Conservation (phyloP, 176 grass and related monocot species). For the Avena eriantha region DNA sequence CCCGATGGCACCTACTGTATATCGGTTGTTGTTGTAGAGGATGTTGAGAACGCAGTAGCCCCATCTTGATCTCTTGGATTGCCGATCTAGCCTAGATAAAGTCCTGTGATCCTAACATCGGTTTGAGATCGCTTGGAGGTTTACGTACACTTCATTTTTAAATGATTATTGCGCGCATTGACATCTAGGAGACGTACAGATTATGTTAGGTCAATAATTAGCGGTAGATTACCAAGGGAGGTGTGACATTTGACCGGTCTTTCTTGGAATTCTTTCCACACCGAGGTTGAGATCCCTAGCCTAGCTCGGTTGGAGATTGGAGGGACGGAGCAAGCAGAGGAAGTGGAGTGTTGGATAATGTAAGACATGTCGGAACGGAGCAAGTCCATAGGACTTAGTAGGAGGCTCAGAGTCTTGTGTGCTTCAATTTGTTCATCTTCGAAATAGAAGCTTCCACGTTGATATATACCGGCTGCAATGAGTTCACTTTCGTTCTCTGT, state of each 20-base stretch:
- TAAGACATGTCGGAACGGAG: not conserved
- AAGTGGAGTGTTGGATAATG: not conserved
- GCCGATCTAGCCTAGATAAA: too few relatives aligned
- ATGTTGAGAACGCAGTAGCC: too few relatives aligned
- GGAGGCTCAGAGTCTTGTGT: constrained; percentile 1
- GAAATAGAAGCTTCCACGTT: too few relatives aligned
- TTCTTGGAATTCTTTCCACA: not conserved
- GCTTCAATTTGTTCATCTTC: not conserved
- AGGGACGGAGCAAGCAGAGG: not conserved
- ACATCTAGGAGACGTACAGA: not conserved
- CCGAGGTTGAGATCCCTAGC: not conserved
- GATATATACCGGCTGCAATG: too few relatives aligned
- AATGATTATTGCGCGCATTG: not conserved
- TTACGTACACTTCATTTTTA: not conserved
- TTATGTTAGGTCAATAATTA: constrained; percentile 19
- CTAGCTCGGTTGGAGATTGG: not conserved
- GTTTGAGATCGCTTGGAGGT: not conserved
- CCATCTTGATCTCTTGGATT: too few relatives aligned
- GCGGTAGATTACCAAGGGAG: not conserved
- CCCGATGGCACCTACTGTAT: too few relatives aligned
- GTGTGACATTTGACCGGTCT: constrained; percentile 9
- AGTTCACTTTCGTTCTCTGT: too few relatives aligned
- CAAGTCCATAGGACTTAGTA: too few relatives aligned
- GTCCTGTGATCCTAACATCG: too few relatives aligned
- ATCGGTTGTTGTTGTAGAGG: too few relatives aligned